Evolutionary conservation across 2,329 filamentous ascomycete species (phyloP).

Genomic region (Epichloe uncinata): DNA sequence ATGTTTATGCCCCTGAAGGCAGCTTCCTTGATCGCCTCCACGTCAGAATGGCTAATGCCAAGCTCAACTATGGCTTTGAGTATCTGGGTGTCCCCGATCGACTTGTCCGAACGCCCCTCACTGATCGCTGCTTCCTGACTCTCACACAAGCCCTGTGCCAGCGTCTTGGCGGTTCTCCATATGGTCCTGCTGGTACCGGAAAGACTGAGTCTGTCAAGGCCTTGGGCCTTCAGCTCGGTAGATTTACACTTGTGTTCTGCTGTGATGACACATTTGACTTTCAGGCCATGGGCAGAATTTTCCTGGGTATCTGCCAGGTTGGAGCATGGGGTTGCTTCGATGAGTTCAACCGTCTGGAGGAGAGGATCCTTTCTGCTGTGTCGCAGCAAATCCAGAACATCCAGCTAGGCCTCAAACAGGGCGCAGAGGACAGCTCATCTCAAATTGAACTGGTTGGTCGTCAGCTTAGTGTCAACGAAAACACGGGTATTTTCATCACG

Average conservation of each 20-base stretch:
- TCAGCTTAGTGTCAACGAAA: slow-evolving; percentile 75
- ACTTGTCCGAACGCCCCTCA: slow-evolving; percentile 90
- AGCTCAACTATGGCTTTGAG: slow-evolving; percentile 92
- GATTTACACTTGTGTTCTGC: slow-evolving; percentile 97
- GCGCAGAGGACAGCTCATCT: slow-evolving; percentile 64
- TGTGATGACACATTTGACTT: slow-evolving; percentile 99
- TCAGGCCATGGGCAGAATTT: slow-evolving; percentile 98
- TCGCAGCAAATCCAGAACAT: slow-evolving; percentile 99
- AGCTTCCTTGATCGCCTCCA: slow-evolving; percentile 70
- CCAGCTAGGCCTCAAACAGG: slow-evolving; percentile 83
- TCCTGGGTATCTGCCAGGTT: slow-evolving; percentile 97
- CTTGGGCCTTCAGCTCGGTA: slow-evolving; percentile 85
- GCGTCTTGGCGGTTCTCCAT: slow-evolving; percentile 88
- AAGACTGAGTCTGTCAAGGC: slow-evolving; percentile 99
- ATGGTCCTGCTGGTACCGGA: slow-evolving; percentile 92
- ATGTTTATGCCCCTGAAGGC: slow-evolving; percentile 73
- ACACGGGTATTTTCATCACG: slow-evolving; percentile 98
- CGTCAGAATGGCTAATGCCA: slow-evolving; percentile 94
- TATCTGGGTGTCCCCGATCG: slow-evolving; percentile 94
- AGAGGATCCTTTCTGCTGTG: slow-evolving; percentile 92
- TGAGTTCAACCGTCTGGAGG: slow-evolving; percentile 97
- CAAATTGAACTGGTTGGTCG: slow-evolving; percentile 93
- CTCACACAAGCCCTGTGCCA: slow-evolving; percentile 93
- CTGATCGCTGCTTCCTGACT: slow-evolving; percentile 95
- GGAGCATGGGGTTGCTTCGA: slow-evolving; percentile 99